phyloP scores from a whole-genome alignment of 805 yeast genomes.

The Candida ascalaphidarum region DNA sequence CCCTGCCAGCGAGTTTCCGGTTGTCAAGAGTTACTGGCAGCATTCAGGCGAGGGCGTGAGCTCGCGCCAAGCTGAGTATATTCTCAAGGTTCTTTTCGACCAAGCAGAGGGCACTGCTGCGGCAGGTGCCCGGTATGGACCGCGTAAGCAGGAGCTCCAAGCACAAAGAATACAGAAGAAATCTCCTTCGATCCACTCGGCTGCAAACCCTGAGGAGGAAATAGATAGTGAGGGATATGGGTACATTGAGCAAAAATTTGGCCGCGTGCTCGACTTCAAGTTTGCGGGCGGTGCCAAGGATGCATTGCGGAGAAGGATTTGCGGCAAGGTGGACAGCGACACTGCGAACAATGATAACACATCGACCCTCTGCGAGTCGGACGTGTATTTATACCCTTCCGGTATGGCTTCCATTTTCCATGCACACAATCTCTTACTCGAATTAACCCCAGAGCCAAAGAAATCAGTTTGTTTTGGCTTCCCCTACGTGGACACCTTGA shows the following conservation, averaged over 20 bases:
- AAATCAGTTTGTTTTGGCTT: conserved; percentile 93
- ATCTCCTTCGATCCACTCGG: conserved; percentile 23
- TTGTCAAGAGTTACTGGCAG: conserved; percentile 91
- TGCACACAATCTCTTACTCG: conserved; percentile 56
- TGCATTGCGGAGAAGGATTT: conserved; percentile 68
- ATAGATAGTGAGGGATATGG: conserved; percentile 48
- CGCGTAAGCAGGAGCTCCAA: conserved; percentile 30
- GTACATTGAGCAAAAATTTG: conserved; percentile 83
- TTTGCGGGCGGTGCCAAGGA: conserved; percentile 68
- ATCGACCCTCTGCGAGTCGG: conserved; percentile 39
- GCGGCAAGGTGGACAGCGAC: conserved; percentile 49
- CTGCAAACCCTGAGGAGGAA: conserved; percentile 16
- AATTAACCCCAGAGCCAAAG: conserved; percentile 13
- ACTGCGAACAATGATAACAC: conserved; percentile 16
- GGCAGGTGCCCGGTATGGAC: conserved; percentile 3
- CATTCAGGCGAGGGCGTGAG: conserved; percentile 97
- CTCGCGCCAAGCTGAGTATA: conserved; percentile 81
- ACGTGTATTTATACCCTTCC: conserved; percentile 77
- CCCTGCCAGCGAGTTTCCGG: conserved; percentile 44
- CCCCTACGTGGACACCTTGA: conserved; percentile 90
- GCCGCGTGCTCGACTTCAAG: conserved; percentile 75
- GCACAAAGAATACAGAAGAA: conserved; percentile 21
- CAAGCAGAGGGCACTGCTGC: conserved; percentile 2
- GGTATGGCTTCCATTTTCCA: conserved; percentile 92
- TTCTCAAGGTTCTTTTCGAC: conserved; percentile 48